Conservation (phyloP, 2,329 filamentous ascomycete species). For the Massarina eburnea region DNA sequence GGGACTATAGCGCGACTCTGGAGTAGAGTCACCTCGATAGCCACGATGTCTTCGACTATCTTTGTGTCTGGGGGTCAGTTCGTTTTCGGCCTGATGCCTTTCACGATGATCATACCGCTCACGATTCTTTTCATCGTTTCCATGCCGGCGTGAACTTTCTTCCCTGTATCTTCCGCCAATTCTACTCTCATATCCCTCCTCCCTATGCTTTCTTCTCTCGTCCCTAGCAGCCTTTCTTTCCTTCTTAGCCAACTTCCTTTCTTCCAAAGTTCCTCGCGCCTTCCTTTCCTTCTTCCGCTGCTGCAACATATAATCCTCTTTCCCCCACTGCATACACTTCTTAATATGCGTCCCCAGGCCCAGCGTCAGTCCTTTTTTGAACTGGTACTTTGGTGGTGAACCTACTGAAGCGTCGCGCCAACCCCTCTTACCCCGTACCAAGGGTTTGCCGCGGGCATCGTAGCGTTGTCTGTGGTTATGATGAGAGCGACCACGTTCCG, state of each 20-base stretch:
- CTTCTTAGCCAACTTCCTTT: slow-evolving; percentile 10
- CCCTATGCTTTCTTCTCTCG: too few relatives aligned
- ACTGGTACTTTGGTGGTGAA: slow-evolving; percentile 18
- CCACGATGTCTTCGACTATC: too few relatives aligned
- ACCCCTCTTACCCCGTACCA: slow-evolving; percentile 8
- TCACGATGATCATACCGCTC: too few relatives aligned
- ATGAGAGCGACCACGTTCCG: background rate
- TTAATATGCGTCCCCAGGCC: slow-evolving; percentile 20
- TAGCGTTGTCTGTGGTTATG: slow-evolving; percentile 1
- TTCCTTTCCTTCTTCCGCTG: slow-evolving; percentile 15
- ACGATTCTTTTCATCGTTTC: background rate
- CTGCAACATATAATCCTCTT: slow-evolving; percentile 21
- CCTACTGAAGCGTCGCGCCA: slow-evolving; percentile 19
- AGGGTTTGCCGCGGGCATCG: slow-evolving; percentile 3
- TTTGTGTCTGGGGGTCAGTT: too few relatives aligned
- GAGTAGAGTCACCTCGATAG: too few relatives aligned
- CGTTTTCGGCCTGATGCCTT: too few relatives aligned
- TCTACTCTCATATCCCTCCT: too few relatives aligned
- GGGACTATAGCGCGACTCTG: background rate
- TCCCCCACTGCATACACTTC: slow-evolving; percentile 25
- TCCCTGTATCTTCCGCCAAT: background rate
- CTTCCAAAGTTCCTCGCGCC: slow-evolving; percentile 14
- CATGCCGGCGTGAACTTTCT: background rate
- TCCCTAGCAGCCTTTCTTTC: background rate
- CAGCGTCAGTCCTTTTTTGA: slow-evolving; percentile 16